Evolutionary conservation across 176 grass and related monocot species (phyloP), one percentile per base, ranked within the genome.

Genomic region (Aegilops tauschii): DNA sequence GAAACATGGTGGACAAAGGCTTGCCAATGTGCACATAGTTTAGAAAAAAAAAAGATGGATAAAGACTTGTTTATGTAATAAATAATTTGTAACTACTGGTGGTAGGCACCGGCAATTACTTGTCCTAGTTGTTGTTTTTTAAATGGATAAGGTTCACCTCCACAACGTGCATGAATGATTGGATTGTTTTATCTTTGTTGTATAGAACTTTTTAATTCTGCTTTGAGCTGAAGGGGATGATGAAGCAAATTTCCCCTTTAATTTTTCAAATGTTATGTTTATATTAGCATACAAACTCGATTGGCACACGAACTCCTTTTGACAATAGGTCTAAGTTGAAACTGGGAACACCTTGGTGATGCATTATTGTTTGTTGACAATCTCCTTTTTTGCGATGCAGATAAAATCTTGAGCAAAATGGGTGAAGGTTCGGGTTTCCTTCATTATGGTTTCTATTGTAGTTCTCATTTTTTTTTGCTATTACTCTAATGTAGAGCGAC

Each of bases 381-480:
- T 70, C 63, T 89, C 68, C 39, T 91, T 67, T 89, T 47, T 37
- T 25, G 20, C 9, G 3, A 77, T 87, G 90, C 96, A 98, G 96
- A 98, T 86, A 98, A 98, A 90, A 98, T 98, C 79, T 89, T 94
- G 61, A 92, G 90, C 79, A 96, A 98, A 86, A 94, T 98, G 90
- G 96, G 96, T 62, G 96, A 98, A 98, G 96, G 96, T 98, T 86
- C 31, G 70, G 68, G 56, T 93, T 82, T 87, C 86, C 78, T 89
- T 63, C 86, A 85, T 56, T 69, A 66, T 85, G 14, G 39, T 68
- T 91, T 65, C 65, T 80, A 64, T 68, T 81, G 42, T 83, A 69
- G 82, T 61, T 58, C 23, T 62, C 30, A 21, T 47, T 13, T 66
- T 84, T 81, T 81, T 84, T 83, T 56, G 13, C 25, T 59, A 64